These are phyloP conservation scores for Cladophialophora exuberans DNA, from an alignment of 2,329 filamentous ascomycete genomes.

Conservation along the genomic window DNA sequence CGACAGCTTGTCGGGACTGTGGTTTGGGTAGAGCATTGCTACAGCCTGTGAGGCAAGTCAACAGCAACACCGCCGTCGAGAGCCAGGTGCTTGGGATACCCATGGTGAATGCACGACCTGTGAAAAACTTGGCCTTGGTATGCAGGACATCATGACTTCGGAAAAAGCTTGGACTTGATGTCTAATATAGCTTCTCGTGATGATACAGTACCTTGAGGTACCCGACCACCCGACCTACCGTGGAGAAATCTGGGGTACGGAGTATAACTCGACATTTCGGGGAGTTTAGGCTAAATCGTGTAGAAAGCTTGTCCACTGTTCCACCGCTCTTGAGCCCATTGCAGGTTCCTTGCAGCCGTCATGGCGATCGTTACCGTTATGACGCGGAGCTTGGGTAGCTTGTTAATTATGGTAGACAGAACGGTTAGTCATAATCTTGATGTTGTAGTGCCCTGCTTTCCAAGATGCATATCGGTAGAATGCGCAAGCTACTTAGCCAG, in stretches of 20 bases:
- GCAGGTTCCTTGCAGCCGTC: not conserved
- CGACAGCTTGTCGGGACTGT: constrained; percentile 2
- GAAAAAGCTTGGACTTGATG: constrained; percentile 1
- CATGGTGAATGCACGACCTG: not conserved
- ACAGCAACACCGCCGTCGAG: not conserved
- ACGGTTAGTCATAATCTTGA: too few species aligned
- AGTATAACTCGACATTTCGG: not conserved
- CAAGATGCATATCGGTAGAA: too few species aligned
- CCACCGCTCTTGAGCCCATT: not conserved
- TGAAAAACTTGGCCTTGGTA: too few species aligned
- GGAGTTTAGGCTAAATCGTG: constrained; percentile 11
- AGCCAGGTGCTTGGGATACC: not conserved
- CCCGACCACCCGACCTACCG: not conserved
- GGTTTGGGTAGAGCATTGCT: constrained; percentile 12
- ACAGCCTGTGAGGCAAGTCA: not conserved
- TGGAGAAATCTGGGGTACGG: constrained; percentile 9
- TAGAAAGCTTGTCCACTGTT: not conserved
- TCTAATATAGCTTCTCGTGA: constrained; percentile 4
- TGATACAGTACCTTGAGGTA: not conserved
- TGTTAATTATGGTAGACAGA: not conserved
- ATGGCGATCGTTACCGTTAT: not conserved
- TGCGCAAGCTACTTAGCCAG: too few species aligned
- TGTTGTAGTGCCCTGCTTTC: too few species aligned
- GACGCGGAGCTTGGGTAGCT: not conserved
- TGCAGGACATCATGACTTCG: not conserved